Conservation (phyloP, 1,284 basidiomycete genomes). For the Apiotrichum gracile region DNA sequence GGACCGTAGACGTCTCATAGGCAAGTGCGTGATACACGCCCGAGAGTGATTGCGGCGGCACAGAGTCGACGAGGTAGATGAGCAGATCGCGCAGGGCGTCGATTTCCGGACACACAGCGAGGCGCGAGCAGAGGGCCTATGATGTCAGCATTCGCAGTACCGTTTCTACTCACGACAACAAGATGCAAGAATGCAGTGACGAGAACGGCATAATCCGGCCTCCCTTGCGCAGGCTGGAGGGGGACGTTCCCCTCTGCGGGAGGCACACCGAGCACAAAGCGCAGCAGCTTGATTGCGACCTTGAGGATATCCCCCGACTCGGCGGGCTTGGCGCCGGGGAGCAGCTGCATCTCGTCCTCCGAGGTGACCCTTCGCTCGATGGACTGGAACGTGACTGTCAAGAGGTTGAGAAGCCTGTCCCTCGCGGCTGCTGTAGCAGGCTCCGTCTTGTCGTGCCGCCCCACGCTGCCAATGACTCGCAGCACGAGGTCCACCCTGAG, state of each 20-base stretch:
- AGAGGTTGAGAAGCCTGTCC: slow-evolving; percentile 33
- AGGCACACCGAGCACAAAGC: slow-evolving; percentile 27
- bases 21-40: slow-evolving; percentile 23
- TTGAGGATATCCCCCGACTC: slow-evolving; percentile 26
- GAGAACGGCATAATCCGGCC: slow-evolving; percentile 36
- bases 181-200: slow-evolving; percentile 29
- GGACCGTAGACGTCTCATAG: slow-evolving; percentile 21
- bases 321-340: slow-evolving; percentile 24
- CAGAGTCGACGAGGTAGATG: slow-evolving; percentile 15
- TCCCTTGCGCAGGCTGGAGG: slow-evolving; percentile 19
- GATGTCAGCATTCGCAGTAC: neutral
- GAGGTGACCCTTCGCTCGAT: slow-evolving; percentile 30
- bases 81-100: slow-evolving; percentile 28
- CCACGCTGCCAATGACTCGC: slow-evolving; percentile 30
- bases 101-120: slow-evolving; percentile 7
- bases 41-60: slow-evolving; percentile 4
- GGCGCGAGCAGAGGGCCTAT: slow-evolving; percentile 15
- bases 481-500: slow-evolving; percentile 34
- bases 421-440: slow-evolving; percentile 17
- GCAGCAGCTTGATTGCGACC: slow-evolving; percentile 28
- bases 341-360: slow-evolving; percentile 22
- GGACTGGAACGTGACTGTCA: slow-evolving; percentile 33
- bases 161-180: slow-evolving; percentile 21
- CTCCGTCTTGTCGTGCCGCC: slow-evolving; percentile 12
- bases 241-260: slow-evolving; percentile 14